Evolutionary conservation across 2,329 filamentous ascomycete species (phyloP), one percentile per base, ranked within the genome.

Genomic region (Colletotrichum sp.): DNA sequence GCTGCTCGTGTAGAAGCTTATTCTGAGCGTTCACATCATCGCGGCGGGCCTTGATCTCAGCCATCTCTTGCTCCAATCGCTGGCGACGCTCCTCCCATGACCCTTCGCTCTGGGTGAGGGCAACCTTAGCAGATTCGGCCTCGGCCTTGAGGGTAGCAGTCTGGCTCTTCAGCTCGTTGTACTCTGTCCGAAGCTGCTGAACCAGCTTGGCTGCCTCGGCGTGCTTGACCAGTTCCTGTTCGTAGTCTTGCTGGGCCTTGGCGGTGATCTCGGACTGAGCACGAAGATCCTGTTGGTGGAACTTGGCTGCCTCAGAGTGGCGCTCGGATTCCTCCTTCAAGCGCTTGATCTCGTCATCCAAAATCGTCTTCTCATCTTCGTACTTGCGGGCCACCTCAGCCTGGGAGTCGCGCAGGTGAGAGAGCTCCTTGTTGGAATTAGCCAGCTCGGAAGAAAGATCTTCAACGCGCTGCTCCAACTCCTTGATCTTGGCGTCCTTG

Each of bases 211-310:
- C 95, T n/a, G 96, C 97, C 79, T 98, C 95, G 3, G 96, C 96
- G 85, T 99, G 97, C 87, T 97, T 98, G 81, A 98, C 91, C 13
- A 99, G 90, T 84, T 99, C 97, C 78, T 93, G 93, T 84, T 99
- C 98, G 82, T 99, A 99, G 79, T 97, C 96, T 82, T 98, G 94
- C 83, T 99, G 97, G 5, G 97, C 96, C 83, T 95, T 95, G 69
- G 95, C 93, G 4, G 97, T 96, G 81, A 99, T 99, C 60, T 98
- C 95, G 32, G 96, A 96, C 84, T 99, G 97, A 0, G 95, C 93
- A 77, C 97, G 96, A 57, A 99, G 91, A 80, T 99, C 96, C 80
- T 98, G 94, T 82, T 98, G 95, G 82, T 98, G 95, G 82, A 94
- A 95, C 79, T 95, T 93, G 36, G 95, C 93, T 66, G 96, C 93